phyloP scores from a whole-genome alignment of 805 yeast species.

The Maudiozyma bulderi region DNA sequence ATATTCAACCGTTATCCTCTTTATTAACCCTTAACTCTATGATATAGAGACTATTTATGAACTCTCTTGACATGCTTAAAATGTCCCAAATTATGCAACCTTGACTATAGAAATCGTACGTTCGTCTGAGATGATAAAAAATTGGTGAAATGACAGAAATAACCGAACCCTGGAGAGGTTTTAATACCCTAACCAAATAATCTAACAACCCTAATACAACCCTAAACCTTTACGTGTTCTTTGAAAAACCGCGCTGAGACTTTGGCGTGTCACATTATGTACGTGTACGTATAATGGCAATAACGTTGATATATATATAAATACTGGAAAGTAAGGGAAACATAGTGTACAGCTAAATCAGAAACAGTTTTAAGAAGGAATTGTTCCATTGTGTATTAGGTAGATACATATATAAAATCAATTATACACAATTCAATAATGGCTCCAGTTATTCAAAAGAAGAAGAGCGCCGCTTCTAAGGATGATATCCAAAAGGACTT shows the following conservation, averaged over 20 bases:
- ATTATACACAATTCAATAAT: not conserved
- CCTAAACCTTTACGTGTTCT: slow-evolving; percentile 4
- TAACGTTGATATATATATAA: not conserved
- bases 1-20: not conserved
- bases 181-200: not conserved
- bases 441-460: not conserved
- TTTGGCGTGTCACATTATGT: not conserved
- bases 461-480: slow-evolving; percentile 1
- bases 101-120: not conserved
- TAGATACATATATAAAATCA: not conserved
- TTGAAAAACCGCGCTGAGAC: not conserved
- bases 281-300: not conserved
- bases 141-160: not conserved
- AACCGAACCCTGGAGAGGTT: not conserved
- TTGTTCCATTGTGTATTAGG: too few relatives aligned
- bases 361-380: too few relatives aligned
- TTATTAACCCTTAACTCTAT: not conserved
- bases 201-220: not conserved
- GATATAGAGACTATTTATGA: not conserved
- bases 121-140: not conserved
- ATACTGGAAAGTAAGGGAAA: too few relatives aligned
- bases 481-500: slow-evolving; percentile 13
- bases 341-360: too few relatives aligned
- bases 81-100: too few relatives aligned
- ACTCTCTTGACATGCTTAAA: too few relatives aligned